Evolutionary conservation across 768 basidiomycete genomes (phyloP).

Genomic region (Lepiota subincarnata): DNA sequence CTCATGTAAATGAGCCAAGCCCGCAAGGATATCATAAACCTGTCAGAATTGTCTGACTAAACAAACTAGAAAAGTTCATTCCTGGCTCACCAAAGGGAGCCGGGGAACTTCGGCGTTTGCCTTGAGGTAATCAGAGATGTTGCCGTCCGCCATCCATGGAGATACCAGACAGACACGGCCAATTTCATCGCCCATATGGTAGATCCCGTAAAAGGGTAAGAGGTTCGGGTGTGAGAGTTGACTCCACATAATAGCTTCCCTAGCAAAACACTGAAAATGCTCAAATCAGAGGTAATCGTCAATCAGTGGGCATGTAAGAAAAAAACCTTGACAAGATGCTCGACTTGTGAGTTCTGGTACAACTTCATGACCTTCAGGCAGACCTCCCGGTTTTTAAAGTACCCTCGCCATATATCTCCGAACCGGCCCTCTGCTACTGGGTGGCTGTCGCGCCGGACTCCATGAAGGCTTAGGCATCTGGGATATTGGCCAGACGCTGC

Average conservation of each 20-base stretch:
- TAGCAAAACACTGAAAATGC: not conserved
- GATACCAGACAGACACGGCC: conserved; percentile 7
- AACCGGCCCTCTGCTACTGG: conserved; percentile 22
- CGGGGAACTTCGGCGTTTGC: conserved; percentile 1
- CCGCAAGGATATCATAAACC: conserved; percentile 12
- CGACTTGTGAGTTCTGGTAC: conserved; percentile 18
- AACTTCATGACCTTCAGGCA: conserved; percentile 24
- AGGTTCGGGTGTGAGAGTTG: conserved; percentile 6
- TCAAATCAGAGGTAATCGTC: not conserved
- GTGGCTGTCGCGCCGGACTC: conserved; percentile 11
- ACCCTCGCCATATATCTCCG: conserved; percentile 26
- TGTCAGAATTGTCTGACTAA: not conserved
- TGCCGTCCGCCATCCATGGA: conserved; percentile 12
- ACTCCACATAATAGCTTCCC: conserved; percentile 11
- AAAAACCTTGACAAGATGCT: conserved; percentile 21
- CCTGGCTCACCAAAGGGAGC: not conserved
- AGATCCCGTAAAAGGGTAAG: conserved; percentile 11
- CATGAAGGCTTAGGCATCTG: conserved; percentile 20
- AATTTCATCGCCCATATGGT: not conserved
- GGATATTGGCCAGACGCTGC: conserved; percentile 23
- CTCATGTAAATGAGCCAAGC: conserved; percentile 14
- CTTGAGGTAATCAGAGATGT: conserved; percentile 5
- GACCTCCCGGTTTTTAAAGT: conserved; percentile 15
- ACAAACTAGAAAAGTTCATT: not conserved
- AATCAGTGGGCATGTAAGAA: no score